Evolutionary conservation across 352 stramenopile genomes (phyloP), one percentile per base, ranked within the genome.

Genomic region (Phytophthora pinifolia): DNA sequence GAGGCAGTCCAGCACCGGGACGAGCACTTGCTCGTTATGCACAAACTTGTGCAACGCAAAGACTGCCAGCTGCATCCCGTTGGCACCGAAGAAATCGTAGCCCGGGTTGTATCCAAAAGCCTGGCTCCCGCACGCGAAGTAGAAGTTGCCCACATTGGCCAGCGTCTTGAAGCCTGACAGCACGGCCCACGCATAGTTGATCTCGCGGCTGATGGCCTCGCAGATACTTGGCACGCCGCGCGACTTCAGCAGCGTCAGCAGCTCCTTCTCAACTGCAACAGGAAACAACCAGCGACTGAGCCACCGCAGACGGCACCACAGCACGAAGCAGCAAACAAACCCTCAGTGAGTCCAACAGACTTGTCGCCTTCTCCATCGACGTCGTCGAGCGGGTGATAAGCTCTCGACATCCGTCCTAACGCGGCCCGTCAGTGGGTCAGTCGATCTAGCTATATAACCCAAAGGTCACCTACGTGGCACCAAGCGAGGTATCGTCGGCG

Each of bases 11-110:
- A 92, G 73, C 32, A 82, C 76, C 0, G 81, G 81, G 17, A 83
- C 72, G 10, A 92, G 57, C 34, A 88, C 67, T 1, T 67, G 57
- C 34, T 82, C 76, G 34, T 89, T 88, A 57, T 92, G 81, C 25
- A 87, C 71, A 35, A 90, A 92, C 58, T 88, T 88, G 32, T 77
- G 73, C 17, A 92, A 48, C 10, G 79, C 66, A 39, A 92, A 89
- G 18, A 87, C 50, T 10, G 77, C 82, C 18, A 92, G 62, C 41
- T 86, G 75, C 72, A 89, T 75, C 17, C 79, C 82, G 20, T 84
- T 65, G 15, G 71, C 72, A 14, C 61, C 59, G 57, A 87, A 87
- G 34, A 90, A 92, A 47, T 87, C 79, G 25, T 59, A 61, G 17
- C 73, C 79, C 4, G 79, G 79, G 39, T 88, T 87, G 60, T 86